Conservation (phyloP, 1,284 basidiomycete genomes). For the Athelia psychrophila region DNA sequence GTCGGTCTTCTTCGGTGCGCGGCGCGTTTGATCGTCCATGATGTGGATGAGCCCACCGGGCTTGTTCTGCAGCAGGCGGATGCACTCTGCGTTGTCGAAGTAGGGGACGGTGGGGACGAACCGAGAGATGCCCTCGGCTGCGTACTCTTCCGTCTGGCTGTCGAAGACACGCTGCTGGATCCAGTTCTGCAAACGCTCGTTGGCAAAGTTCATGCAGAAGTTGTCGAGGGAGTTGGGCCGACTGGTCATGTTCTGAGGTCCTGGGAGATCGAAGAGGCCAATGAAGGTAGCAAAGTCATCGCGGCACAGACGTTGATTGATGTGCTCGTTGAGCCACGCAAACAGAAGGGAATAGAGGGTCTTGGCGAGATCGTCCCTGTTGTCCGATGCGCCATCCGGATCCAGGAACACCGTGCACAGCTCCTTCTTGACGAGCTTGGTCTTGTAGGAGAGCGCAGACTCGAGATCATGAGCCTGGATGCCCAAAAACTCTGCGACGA, state of each 20-base stretch:
- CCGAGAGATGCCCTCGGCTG: constrained; percentile 77
- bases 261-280: constrained; percentile 94
- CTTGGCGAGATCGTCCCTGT: constrained; percentile 92
- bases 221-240: constrained; percentile 92
- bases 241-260: constrained; percentile 85
- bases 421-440: constrained; percentile 90
- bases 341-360: constrained; percentile 94
- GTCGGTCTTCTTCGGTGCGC: constrained; percentile 88
- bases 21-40: constrained; percentile 93
- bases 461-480: constrained; percentile 77
- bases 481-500: constrained; percentile 91
- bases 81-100: constrained; percentile 91
- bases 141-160: constrained; percentile 77
- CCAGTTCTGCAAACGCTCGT: constrained; percentile 88
- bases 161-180: constrained; percentile 82
- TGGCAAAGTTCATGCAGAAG: constrained; percentile 95
- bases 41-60: constrained; percentile 95
- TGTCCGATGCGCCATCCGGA: constrained; percentile 88
- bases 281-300: constrained; percentile 93
- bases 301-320: constrained; percentile 91
- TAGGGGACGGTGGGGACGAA: constrained; percentile 75
- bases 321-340: constrained; percentile 94
- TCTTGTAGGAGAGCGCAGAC: constrained; percentile 88
- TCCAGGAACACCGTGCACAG: constrained; percentile 96
- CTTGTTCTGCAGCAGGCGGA: constrained; percentile 83